These are phyloP conservation scores for Allomyces javanicus DNA, from an alignment of 192 early-diverging fungal species.

Conservation along the genomic window DNA sequence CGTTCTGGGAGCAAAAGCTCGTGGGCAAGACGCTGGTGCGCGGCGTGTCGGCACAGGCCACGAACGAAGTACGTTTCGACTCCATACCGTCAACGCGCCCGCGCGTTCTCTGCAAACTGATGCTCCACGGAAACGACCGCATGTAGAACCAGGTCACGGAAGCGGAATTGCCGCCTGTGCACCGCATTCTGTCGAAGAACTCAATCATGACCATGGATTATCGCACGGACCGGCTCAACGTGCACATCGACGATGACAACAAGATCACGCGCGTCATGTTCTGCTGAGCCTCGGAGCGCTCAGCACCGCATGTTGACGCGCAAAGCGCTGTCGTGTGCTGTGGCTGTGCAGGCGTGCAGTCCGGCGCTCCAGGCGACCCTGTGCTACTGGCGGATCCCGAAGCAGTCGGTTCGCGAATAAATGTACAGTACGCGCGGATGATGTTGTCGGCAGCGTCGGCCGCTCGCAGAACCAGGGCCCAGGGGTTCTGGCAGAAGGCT, in stretches of 20 bases:
- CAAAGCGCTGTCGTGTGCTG: too few relatives aligned
- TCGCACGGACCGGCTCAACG: slow-evolving; percentile 19
- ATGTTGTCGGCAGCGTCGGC: too few relatives aligned
- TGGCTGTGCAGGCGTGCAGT: too few relatives aligned
- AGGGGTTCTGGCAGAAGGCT: too few relatives aligned
- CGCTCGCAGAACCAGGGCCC: too few relatives aligned
- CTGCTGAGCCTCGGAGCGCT: slow-evolving; percentile 7
- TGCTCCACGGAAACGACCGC: neutral
- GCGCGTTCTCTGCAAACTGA: neutral
- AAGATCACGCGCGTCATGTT: slow-evolving; percentile 17
- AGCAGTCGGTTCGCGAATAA: too few relatives aligned
- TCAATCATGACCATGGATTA: slow-evolving; percentile 25
- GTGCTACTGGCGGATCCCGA: too few relatives aligned
- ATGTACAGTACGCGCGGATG: too few relatives aligned
- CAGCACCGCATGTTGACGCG: too few relatives aligned
- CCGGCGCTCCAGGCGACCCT: too few relatives aligned
- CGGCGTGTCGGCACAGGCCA: neutral
- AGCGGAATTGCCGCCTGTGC: slow-evolving; percentile 15
- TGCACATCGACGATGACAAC: slow-evolving; percentile 14
- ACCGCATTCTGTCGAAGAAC: slow-evolving; percentile 17
- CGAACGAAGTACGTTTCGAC: too few relatives aligned
- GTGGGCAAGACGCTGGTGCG: slow-evolving; percentile 12
- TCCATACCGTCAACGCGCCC: too few relatives aligned
- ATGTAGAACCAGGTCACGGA: slow-evolving; percentile 16
- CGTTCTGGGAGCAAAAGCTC: slow-evolving; percentile 10